Conservation (phyloP, 257 asterid genomes). For the Jacaranda mimosifolia region DNA sequence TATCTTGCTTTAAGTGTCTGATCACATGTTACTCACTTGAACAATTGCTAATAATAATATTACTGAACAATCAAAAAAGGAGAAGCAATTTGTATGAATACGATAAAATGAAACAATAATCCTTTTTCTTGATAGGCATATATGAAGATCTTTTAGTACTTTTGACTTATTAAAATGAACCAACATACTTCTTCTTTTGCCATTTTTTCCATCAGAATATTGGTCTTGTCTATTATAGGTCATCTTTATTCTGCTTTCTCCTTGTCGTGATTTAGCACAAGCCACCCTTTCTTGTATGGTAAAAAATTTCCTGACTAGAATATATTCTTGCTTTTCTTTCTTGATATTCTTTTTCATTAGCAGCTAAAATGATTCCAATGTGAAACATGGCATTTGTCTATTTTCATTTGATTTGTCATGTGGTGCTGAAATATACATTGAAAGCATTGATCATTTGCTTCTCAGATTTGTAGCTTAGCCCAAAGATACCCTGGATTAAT, state of each 20-base stretch:
- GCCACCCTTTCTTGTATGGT: conserved; percentile 19
- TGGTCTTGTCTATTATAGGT: conserved; percentile 31
- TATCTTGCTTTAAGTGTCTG: conserved; percentile 10
- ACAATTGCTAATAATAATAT: background rate
- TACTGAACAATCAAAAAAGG: conserved; percentile 30
- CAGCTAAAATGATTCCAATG: conserved; percentile 10
- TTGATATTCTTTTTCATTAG: conserved; percentile 15
- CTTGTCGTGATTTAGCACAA: conserved; percentile 20
- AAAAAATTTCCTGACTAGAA: conserved; percentile 34
- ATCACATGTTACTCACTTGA: background rate
- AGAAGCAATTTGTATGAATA: conserved; percentile 34
- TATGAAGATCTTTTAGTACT: conserved; percentile 28
- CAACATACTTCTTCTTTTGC: conserved; percentile 25
- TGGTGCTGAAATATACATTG: conserved; percentile 12
- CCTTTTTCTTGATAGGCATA: conserved; percentile 37
- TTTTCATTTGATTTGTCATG: conserved; percentile 29
- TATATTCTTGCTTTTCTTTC: conserved; percentile 41
- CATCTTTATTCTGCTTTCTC: conserved; percentile 40
- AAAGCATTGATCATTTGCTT: conserved; percentile 16
- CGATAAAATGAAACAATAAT: conserved; percentile 34
- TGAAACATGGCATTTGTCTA: background rate
- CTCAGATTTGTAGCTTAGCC: conserved; percentile 60
- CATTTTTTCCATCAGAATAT: conserved; percentile 30
- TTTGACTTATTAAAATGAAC: conserved; percentile 40
- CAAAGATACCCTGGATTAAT: conserved; percentile 66